Evolutionary conservation across 176 grass and related monocot genomes (phyloP).

Genomic region (Carex scoparia): DNA sequence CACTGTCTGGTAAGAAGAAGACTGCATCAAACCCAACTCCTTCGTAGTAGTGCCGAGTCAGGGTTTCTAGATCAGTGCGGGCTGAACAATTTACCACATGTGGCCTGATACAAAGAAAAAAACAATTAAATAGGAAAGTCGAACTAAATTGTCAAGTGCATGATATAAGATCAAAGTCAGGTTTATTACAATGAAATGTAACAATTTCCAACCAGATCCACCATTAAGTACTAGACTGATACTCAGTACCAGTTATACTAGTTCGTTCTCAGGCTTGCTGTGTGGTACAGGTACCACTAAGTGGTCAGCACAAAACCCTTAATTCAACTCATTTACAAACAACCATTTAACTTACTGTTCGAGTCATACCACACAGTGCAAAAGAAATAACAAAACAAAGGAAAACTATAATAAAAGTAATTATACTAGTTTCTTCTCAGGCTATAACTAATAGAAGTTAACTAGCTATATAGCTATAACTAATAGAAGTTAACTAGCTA

Average conservation of each 20-base stretch:
- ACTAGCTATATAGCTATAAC: too few relatives aligned
- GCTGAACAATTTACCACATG: slow-evolving; percentile 72
- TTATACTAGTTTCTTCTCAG: not conserved
- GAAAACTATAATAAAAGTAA: not conserved
- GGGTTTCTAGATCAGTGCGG: slow-evolving; percentile 83
- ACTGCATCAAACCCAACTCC: slow-evolving; percentile 69
- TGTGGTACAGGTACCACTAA: not conserved
- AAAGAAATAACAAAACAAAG: slow-evolving; percentile 20
- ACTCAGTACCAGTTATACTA: not conserved
- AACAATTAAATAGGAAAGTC: not conserved
- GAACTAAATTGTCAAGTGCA: not conserved
- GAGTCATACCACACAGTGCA: not conserved
- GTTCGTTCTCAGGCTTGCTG: not conserved
- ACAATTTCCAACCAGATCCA: not conserved
- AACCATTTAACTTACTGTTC: not conserved
- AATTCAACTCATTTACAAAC: not conserved
- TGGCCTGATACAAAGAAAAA: slow-evolving; percentile 48
- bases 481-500: too few relatives aligned
- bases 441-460: too few relatives aligned
- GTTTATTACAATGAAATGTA: not conserved
- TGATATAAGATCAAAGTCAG: not conserved
- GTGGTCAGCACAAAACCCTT: not conserved
- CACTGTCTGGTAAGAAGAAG: slow-evolving; percentile 81
- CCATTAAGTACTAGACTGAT: not conserved
- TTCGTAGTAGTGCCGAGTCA: slow-evolving; percentile 66